Evolutionary conservation across 768 basidiomycete species (phyloP).

Genomic region (Macrocybe gigantea): DNA sequence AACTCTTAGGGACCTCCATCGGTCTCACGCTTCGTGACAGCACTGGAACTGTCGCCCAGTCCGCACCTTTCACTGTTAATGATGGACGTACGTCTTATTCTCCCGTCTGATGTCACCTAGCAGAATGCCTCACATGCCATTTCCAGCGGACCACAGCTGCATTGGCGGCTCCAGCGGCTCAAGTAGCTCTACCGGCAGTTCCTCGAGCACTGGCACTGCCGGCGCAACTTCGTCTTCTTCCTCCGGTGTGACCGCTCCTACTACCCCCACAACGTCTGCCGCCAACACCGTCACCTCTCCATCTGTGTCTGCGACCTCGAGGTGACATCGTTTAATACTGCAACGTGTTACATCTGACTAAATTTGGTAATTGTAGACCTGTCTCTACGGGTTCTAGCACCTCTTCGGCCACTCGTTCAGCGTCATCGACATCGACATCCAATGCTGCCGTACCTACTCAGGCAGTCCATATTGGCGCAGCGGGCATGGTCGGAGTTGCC

Average conservation of each 20-base stretch:
- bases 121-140: conserved; percentile 6
- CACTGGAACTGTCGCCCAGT: conserved; percentile 43
- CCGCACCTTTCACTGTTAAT: conserved; percentile 46
- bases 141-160: conserved; percentile 30
- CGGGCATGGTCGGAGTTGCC: conserved; percentile 36
- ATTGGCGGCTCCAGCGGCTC: conserved; percentile 12
- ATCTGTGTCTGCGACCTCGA: not conserved
- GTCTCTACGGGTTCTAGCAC: conserved; percentile 3
- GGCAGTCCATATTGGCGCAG: conserved; percentile 30
- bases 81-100: conserved; percentile 39
- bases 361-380: not conserved
- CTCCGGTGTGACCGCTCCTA: conserved; percentile 2
- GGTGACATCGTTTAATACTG: not conserved
- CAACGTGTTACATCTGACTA: not conserved
- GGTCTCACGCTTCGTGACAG: conserved; percentile 58
- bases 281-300: conserved; percentile 7
- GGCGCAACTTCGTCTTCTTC: conserved; percentile 8
- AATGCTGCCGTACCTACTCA: conserved; percentile 22
- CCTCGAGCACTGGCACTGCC: conserved; percentile 8
- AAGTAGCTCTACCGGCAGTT: conserved; percentile 11
- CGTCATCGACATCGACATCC: conserved; percentile 13
- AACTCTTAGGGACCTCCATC: conserved; percentile 39
- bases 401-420: conserved; percentile 6
- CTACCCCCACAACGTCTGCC: conserved; percentile 9
- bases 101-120: not conserved